Evolutionary conservation across 352 stramenopile genomes (phyloP).

Genomic region (Peronosclerospora sorghi): DNA sequence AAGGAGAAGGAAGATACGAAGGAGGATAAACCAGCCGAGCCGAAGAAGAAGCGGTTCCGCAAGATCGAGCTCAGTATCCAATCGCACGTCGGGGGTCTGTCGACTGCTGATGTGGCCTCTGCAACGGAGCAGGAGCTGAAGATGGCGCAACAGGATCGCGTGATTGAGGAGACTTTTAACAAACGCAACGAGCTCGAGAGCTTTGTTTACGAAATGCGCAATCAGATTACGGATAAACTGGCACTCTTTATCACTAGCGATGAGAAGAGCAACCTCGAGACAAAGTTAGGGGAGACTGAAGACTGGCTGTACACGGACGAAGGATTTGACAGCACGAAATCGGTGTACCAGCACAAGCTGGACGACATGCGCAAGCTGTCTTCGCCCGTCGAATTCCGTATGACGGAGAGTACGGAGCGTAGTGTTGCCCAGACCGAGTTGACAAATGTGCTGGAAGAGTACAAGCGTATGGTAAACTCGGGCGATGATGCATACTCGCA

Average conservation of each 20-base stretch:
- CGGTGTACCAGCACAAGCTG: slow-evolving; percentile 93
- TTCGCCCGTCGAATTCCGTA: slow-evolving; percentile 88
- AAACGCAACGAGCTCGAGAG: slow-evolving; percentile 99
- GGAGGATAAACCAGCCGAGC: slow-evolving; percentile 66
- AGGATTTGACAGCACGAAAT: slow-evolving; percentile 97
- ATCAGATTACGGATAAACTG: slow-evolving; percentile 87
- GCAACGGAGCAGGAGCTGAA: slow-evolving; percentile 87
- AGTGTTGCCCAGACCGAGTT: slow-evolving; percentile 84
- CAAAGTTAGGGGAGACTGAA: slow-evolving; percentile 87
- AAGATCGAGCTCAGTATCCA: slow-evolving; percentile 78
- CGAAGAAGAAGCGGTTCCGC: slow-evolving; percentile 94
- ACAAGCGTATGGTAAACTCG: slow-evolving; percentile 92
- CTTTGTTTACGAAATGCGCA: slow-evolving; percentile 99
- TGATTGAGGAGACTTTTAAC: slow-evolving; percentile 95
- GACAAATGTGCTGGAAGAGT: slow-evolving; percentile 89
- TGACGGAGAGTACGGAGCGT: slow-evolving; percentile 86
- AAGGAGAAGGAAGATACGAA: slow-evolving; percentile 59
- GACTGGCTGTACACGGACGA: slow-evolving; percentile 99
- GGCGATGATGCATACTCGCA: slow-evolving; percentile 90
- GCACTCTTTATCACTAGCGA: slow-evolving; percentile 80
- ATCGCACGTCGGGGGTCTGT: slow-evolving; percentile 48
- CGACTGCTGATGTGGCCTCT: slow-evolving; percentile 37
- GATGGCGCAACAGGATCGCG: slow-evolving; percentile 93
- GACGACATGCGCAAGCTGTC: slow-evolving; percentile 89
- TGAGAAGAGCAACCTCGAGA: slow-evolving; percentile 84